phyloP scores from a whole-genome alignment of 2,329 filamentous ascomycete genomes.

The Beauveria pseudobassiana region DNA sequence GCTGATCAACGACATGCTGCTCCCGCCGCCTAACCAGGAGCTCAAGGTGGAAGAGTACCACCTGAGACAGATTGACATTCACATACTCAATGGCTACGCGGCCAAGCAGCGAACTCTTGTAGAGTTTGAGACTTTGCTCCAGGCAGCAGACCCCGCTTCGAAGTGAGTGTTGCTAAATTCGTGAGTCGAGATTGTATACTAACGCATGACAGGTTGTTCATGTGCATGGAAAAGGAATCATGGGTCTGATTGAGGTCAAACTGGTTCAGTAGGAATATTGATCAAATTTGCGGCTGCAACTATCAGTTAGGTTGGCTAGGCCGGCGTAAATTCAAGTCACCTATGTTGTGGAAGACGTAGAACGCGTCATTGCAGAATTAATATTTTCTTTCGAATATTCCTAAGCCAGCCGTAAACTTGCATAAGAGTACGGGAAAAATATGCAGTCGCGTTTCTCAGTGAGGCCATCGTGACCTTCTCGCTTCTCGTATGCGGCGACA shows the following conservation, averaged over 20 bases:
- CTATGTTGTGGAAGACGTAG: not conserved
- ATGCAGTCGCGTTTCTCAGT: not conserved
- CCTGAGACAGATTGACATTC: conserved; percentile 19
- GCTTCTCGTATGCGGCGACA: not conserved
- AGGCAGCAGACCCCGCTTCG: not conserved
- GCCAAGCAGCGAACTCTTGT: conserved; percentile 20
- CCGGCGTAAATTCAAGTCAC: not conserved
- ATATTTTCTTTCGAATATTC: not conserved
- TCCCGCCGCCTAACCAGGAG: conserved; percentile 13
- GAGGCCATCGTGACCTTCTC: not conserved
- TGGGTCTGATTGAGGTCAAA: conserved; percentile 7
- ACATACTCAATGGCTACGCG: conserved; percentile 19
- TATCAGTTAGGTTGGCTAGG: not conserved
- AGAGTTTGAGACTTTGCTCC: conserved; percentile 14
- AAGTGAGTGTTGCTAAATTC: not conserved
- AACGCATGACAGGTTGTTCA: not conserved
- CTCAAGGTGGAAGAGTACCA: conserved; percentile 12
- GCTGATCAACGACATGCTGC: conserved; percentile 19
- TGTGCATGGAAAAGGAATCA: not conserved
- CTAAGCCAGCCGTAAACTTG: not conserved
- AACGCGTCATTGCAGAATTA: not conserved
- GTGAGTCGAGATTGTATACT: not conserved
- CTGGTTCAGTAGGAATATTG: not conserved
- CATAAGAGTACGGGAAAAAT: not conserved
- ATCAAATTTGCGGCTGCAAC: not conserved